These are phyloP conservation scores for Pezicula neosporulosa DNA, from an alignment of 2,329 filamentous ascomycete genomes.

Conservation along the genomic window DNA sequence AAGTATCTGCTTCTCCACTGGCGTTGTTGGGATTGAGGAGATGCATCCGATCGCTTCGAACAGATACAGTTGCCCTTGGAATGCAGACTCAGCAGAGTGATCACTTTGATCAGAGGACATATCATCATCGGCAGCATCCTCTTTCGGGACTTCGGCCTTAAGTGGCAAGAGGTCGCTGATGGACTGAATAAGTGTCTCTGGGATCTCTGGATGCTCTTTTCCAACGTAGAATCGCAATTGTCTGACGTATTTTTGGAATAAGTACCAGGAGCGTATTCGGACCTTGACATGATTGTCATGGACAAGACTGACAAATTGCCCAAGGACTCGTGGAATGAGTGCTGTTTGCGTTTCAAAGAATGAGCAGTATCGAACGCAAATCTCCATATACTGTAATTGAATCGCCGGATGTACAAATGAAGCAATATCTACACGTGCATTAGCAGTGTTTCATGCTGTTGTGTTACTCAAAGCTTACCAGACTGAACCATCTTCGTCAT, in stretches of 20 bases:
- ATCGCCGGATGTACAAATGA: constrained; percentile 87
- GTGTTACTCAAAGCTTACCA: constrained; percentile 50
- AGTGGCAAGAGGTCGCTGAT: constrained; percentile 86
- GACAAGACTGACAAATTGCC: constrained; percentile 86
- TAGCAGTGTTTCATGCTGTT: constrained; percentile 15
- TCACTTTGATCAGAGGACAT: constrained; percentile 94
- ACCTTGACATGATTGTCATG: constrained; percentile 87
- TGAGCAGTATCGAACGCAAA: constrained; percentile 87
- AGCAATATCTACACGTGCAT: constrained; percentile 63
- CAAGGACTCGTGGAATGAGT: constrained; percentile 81
- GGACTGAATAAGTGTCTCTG: constrained; percentile 86
- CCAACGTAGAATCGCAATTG: constrained; percentile 80
- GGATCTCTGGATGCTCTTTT: constrained; percentile 54
- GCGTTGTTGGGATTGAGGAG: constrained; percentile 74
- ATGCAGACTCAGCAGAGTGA: constrained; percentile 84
- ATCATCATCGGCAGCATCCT: constrained; percentile 76
- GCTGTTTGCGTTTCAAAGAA: constrained; percentile 86
- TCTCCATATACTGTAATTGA: constrained; percentile 96
- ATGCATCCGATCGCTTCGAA: constrained; percentile 95
- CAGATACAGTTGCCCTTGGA: constrained; percentile 86
- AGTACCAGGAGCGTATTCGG: constrained; percentile 90
- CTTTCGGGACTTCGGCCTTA: constrained; percentile 80
- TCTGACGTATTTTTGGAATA: constrained; percentile 91
- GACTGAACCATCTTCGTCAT: constrained; percentile 95
- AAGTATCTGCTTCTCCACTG: constrained; percentile 79